phyloP scores from a whole-genome alignment of 305 asterid species.

The Plantago coronopus region DNA sequence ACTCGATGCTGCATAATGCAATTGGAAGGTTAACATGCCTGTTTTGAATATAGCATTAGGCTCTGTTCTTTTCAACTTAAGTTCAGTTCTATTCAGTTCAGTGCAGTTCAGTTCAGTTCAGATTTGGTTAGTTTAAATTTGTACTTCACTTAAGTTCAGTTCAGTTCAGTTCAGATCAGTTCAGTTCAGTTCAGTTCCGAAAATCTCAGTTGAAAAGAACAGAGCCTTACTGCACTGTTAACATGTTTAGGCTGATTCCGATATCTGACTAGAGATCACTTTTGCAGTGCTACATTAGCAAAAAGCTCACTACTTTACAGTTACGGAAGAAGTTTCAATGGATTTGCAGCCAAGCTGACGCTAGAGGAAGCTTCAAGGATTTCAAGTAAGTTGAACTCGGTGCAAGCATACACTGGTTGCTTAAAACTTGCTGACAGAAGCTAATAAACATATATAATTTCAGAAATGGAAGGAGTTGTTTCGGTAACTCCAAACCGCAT shows the following conservation, averaged over 20 bases:
- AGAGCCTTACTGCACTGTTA: too few species aligned
- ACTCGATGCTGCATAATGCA: constrained; percentile 36
- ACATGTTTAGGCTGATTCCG: too few species aligned
- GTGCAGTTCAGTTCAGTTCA: too few species aligned
- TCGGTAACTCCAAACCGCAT: constrained; percentile 43
- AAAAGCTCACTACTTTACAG: constrained; percentile 37
- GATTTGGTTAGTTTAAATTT: too few species aligned
- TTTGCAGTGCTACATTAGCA: constrained; percentile 38
- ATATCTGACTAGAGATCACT: not conserved
- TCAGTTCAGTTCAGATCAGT: too few species aligned
- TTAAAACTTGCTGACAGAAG: not conserved
- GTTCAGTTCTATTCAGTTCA: too few species aligned
- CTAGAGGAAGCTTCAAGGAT: constrained; percentile 30
- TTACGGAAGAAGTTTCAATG: constrained; percentile 48
- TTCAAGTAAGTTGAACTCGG: constrained; percentile 20
- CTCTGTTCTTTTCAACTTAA: too few species aligned
- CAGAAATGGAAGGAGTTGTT: constrained; percentile 58
- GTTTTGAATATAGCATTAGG: not conserved
- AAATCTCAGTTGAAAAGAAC: too few species aligned
- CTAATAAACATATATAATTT: constrained; percentile 12
- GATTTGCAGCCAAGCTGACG: constrained; percentile 49
- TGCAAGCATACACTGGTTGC: too few species aligned
- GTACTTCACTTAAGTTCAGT: too few species aligned
- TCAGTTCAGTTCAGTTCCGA: too few species aligned
- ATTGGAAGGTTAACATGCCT: constrained; percentile 39